Evolutionary conservation across 2,329 filamentous ascomycete genomes (phyloP).

Genomic region (Ophiostoma himal-ulmi): DNA sequence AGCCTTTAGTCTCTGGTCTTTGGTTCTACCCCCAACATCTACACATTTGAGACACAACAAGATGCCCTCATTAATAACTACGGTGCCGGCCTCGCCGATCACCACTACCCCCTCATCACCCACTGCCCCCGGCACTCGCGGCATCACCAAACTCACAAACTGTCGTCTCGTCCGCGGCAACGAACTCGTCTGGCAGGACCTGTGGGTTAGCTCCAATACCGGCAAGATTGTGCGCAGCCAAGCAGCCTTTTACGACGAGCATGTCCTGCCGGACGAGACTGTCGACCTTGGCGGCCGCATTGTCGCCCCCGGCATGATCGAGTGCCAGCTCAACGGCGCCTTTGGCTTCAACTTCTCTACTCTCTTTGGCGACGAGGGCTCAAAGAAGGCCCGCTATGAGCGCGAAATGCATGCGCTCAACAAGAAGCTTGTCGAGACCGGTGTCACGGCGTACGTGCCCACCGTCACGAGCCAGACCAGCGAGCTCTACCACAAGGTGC

Average conservation of each 20-base stretch:
- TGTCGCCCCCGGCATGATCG: conserved; percentile 78
- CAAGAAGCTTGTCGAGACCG: conserved; percentile 64
- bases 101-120: conserved; percentile 44
- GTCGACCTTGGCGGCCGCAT: conserved; percentile 80
- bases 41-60: neutral
- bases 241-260: conserved; percentile 61
- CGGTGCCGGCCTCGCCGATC: conserved; percentile 31
- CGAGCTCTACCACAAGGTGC: conserved; percentile 74
- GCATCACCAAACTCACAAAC: conserved; percentile 84
- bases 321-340: conserved; percentile 86
- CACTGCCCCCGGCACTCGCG: conserved; percentile 37
- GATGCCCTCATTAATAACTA: conserved; percentile 31
- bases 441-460: conserved; percentile 82
- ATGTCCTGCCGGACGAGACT: conserved; percentile 63
- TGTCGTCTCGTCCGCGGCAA: conserved; percentile 69
- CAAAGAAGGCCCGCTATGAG: conserved; percentile 50
- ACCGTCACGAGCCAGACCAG: conserved; percentile 75
- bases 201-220: conserved; percentile 80
- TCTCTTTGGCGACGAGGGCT: conserved; percentile 52
- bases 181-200: conserved; percentile 64
- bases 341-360: conserved; percentile 90
- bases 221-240: conserved; percentile 76
- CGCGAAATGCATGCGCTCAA: conserved; percentile 69
- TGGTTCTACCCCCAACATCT: neutral
- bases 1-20: neutral